Conservation (phyloP, 2,329 filamentous ascomycete species). For the Corynespora cassiicola region DNA sequence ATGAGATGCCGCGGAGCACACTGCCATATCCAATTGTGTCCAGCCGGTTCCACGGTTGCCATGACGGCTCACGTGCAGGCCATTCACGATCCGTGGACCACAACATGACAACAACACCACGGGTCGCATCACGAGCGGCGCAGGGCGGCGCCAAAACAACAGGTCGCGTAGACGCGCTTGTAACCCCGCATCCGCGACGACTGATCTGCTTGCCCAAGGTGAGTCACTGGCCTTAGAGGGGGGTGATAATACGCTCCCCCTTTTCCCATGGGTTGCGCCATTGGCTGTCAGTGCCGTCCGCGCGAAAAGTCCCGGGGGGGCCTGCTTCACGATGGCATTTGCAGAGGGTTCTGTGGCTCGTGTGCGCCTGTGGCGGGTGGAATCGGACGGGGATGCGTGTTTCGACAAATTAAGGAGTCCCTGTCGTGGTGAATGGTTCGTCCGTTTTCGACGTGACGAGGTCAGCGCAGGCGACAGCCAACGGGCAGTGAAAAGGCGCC, state of each 20-base stretch:
- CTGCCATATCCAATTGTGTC: too few species aligned
- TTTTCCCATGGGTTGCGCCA: slow-evolving; percentile 13
- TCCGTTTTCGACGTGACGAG: too few species aligned
- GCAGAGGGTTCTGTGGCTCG: slow-evolving; percentile 10
- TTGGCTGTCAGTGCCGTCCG: slow-evolving; percentile 4
- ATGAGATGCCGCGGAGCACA: too few species aligned
- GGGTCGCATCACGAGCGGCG: slow-evolving; percentile 1
- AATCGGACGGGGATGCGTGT: slow-evolving; percentile 30
- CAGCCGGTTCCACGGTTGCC: slow-evolving; percentile 16
- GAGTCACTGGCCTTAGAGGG: slow-evolving; percentile 13
- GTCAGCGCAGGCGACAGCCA: too few species aligned
- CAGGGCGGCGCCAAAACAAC: slow-evolving; percentile 14
- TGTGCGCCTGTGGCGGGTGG: slow-evolving; percentile 5
- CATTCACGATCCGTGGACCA: slow-evolving; percentile 1
- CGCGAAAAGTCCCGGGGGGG: slow-evolving; percentile 3
- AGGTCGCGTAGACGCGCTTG: slow-evolving; percentile 9
- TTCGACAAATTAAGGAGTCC: slow-evolving; percentile 29
- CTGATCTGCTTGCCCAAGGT: slow-evolving; percentile 20
- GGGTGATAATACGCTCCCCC: slow-evolving; percentile 18
- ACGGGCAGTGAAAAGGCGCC: too few species aligned
- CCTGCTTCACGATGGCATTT: neutral
- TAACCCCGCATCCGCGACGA: slow-evolving; percentile 19
- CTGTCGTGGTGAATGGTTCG: too few species aligned
- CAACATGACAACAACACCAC: slow-evolving; percentile 4
- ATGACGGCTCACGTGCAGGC: slow-evolving; percentile 8